A percentile compares a stretch with the other conserved stretches of the same genome.
phyloP scores from a whole-genome alignment of 805 yeast genomes.

The Kockiozyma suomiensis region DNA sequence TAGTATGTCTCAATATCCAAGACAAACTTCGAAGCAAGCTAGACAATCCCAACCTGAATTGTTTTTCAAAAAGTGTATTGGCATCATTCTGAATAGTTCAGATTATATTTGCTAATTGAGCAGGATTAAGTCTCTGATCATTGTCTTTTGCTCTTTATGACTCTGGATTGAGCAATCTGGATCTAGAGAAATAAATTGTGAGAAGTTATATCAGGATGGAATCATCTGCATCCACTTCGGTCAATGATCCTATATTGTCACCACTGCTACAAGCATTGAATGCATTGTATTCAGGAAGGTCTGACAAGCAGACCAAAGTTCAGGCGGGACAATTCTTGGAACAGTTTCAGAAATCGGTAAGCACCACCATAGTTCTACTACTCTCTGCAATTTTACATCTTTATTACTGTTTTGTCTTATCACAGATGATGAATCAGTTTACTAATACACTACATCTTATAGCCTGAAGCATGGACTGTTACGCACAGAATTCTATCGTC shows the following conservation, averaged over 20 bases:
- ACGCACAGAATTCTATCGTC: constrained; percentile 50
- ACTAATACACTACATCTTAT: neutral
- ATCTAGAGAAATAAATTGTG: neutral
- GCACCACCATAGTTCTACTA: constrained; percentile 10
- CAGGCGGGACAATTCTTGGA: constrained; percentile 64
- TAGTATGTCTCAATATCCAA: neutral
- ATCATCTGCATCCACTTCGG: constrained; percentile 9
- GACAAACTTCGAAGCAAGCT: neutral
- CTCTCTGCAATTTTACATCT: too few relatives aligned
- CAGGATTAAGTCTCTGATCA: too few relatives aligned
- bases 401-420: too few relatives aligned
- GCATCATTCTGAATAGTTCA: too few relatives aligned
- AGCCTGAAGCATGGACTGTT: constrained; percentile 69
- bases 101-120: too few relatives aligned
- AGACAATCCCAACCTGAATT: neutral
- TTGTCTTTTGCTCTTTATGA: neutral
- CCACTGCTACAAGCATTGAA: constrained; percentile 45
- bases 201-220: constrained; percentile 2
- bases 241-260: constrained; percentile 20
- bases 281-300: constrained; percentile 51
- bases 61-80: neutral
- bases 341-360: constrained; percentile 68
- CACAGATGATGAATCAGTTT: neutral
- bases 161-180: neutral
- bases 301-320: constrained; percentile 46